Percentiles rank a stretch among this genome's conserved stretches.
phyloP scores from a whole-genome alignment of 2,329 filamentous ascomycete genomes.

The Calonectria hawksworthii region DNA sequence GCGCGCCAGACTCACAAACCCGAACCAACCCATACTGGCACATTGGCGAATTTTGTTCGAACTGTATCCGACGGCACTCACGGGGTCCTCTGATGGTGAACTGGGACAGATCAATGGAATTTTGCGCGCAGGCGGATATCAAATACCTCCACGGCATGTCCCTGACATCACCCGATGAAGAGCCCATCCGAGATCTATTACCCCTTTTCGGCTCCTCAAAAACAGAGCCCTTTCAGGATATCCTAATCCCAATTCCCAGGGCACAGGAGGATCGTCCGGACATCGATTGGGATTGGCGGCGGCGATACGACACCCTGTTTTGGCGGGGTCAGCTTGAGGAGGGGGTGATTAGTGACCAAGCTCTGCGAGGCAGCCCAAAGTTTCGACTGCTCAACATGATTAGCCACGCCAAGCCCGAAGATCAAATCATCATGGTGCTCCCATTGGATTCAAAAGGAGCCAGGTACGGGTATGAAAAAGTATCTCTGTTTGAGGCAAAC shows the following conservation, averaged over 20 bases:
- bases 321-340: constrained; percentile 81
- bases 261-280: constrained; percentile 59
- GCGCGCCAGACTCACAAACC: constrained; percentile 72
- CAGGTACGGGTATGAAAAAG: constrained; percentile 68
- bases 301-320: constrained; percentile 76
- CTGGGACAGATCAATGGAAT: constrained; percentile 75
- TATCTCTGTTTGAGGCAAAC: constrained; percentile 68
- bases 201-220: constrained; percentile 85
- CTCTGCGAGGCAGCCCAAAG: constrained; percentile 77
- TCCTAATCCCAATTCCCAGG: constrained; percentile 76
- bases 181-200: constrained; percentile 74
- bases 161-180: constrained; percentile 72
- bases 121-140: constrained; percentile 84
- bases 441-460: constrained; percentile 54
- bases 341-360: constrained; percentile 62
- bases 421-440: constrained; percentile 69
- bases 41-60: constrained; percentile 72
- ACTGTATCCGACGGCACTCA: constrained; percentile 75
- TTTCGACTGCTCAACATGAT: constrained; percentile 79
- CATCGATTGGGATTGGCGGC: constrained; percentile 62
- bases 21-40: constrained; percentile 74
- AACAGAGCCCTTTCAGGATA: constrained; percentile 80
- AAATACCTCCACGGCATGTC: constrained; percentile 81
- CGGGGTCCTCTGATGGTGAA: constrained; percentile 75
- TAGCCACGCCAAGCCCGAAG: constrained; percentile 67